phyloP scores from a whole-genome alignment of 148 eudicot species.

The Fagopyrum tataricum region DNA sequence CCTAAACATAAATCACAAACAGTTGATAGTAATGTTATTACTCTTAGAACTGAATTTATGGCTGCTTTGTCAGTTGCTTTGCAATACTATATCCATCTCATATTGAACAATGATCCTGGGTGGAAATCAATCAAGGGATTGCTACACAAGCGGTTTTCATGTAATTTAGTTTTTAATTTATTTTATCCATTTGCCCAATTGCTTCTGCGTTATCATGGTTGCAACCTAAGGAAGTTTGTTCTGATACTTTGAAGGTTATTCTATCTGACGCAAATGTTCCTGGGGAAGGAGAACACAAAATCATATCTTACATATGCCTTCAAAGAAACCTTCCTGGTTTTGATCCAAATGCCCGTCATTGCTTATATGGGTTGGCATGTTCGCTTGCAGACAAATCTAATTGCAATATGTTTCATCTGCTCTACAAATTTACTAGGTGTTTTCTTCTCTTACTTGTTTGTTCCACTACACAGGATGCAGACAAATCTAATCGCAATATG shows the following conservation, averaged over 20 bases:
- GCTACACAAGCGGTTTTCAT: neutral
- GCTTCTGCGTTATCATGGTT: neutral
- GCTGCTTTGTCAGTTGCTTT: constrained; percentile 76
- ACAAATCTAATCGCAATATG: too few species aligned
- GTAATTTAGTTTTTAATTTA: neutral
- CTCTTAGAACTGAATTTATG: constrained; percentile 98
- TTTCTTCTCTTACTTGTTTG: neutral
- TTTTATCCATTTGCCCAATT: neutral
- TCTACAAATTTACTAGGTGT: neutral
- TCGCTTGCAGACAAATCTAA: constrained; percentile 11
- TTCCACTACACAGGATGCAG: constrained; percentile 9
- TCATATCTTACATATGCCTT: constrained; percentile 94
- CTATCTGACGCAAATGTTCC: constrained; percentile 99
- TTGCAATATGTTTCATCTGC: neutral
- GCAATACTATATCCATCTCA: constrained; percentile 84
- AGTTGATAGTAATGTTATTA: constrained; percentile 83
- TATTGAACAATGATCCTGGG: constrained; percentile 89
- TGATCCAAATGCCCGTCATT: constrained; percentile 95
- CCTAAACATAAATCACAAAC: constrained; percentile 50
- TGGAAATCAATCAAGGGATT: constrained; percentile 93
- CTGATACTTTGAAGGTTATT: constrained; percentile 55
- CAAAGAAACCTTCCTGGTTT: constrained; percentile 90
- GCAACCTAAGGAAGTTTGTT: neutral
- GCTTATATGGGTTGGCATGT: constrained; percentile 87
- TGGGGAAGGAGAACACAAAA: constrained; percentile 99